phyloP scores from a whole-genome alignment of 768 basidiomycete genomes.

The Hortiboletus campestris region DNA sequence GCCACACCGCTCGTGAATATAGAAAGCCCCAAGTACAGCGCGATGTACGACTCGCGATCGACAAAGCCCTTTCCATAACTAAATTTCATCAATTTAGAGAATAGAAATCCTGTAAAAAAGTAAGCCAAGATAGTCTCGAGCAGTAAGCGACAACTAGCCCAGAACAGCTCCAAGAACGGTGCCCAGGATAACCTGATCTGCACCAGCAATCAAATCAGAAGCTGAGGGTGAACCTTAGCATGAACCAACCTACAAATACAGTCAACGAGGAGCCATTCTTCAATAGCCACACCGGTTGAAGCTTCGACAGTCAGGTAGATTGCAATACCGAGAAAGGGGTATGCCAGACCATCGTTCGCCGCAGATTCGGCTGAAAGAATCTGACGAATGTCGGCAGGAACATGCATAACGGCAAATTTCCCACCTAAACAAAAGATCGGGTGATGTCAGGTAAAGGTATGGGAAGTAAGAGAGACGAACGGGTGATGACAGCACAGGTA shows the following conservation, averaged over 20 bases:
- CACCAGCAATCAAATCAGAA: neutral
- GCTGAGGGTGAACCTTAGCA: neutral
- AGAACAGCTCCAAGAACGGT: conserved; percentile 60
- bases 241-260: conserved; percentile 55
- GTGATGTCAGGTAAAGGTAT: neutral
- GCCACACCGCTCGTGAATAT: conserved; percentile 78
- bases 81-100: conserved; percentile 71
- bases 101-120: conserved; percentile 48
- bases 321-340: conserved; percentile 85
- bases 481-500: conserved; percentile 80
- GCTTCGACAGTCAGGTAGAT: conserved; percentile 81
- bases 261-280: conserved; percentile 83
- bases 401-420: conserved; percentile 65
- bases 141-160: conserved; percentile 28
- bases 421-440: conserved; percentile 47
- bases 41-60: conserved; percentile 83
- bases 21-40: conserved; percentile 75
- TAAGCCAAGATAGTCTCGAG: neutral
- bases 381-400: conserved; percentile 72
- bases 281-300: conserved; percentile 60
- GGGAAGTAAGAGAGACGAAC: conserved; percentile 33
- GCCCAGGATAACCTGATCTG: conserved; percentile 85
- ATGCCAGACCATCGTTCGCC: conserved; percentile 93
- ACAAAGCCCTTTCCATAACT: conserved; percentile 62
- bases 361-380: conserved; percentile 89